Evolutionary conservation across 176 grass and related monocot species (phyloP), one percentile per base, ranked within the genome.

Genomic region (Ananas comosus): DNA sequence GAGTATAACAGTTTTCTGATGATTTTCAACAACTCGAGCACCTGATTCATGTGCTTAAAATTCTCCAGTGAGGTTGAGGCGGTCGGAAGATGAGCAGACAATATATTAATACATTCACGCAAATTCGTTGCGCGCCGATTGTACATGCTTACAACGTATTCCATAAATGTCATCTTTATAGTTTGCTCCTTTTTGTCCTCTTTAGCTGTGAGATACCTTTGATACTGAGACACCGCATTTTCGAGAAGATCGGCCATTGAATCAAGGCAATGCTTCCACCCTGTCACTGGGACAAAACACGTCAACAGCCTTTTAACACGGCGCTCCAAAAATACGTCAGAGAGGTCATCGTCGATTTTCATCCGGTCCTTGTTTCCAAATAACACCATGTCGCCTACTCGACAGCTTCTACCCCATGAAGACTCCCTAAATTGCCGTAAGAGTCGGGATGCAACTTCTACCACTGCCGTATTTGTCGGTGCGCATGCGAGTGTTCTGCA

Each of bases 401-500:
- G 81, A 65, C 53, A 59, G 22, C 22, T 72, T 77, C 12, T 48
- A 67, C 67, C 65, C 19, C 17, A 51, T 64, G 79, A 78, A 57
- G 10, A 12, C 29, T 91, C 78, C 70, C 78, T 80, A 1, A 82
- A 7, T 17, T 91, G 47, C 0, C 13, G 3, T 4, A 91, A 52
- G 57, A 96, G 27, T 0, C 88, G 83, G 1, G 80, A 80, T 0
- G 85, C 85, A 3, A 96, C 80, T 70, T 91, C 80, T 16, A 66
- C 76, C 0, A 96, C 83, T 1, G 88, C 92, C 14, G 83, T 89
- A 69, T 96, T 96, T 51, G 92, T 96, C 1, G 92, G 88, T 0
- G 92, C 88, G 9, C 92, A 96, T 9, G 83, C 84, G 24, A 96
- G 61, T 0, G 83, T 81, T 63, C 80, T 65, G 70, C 72, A 82